Evolutionary conservation across 2,329 filamentous ascomycete genomes (phyloP).

Genomic region (Ophiocordyceps camponoti-leonardi): DNA sequence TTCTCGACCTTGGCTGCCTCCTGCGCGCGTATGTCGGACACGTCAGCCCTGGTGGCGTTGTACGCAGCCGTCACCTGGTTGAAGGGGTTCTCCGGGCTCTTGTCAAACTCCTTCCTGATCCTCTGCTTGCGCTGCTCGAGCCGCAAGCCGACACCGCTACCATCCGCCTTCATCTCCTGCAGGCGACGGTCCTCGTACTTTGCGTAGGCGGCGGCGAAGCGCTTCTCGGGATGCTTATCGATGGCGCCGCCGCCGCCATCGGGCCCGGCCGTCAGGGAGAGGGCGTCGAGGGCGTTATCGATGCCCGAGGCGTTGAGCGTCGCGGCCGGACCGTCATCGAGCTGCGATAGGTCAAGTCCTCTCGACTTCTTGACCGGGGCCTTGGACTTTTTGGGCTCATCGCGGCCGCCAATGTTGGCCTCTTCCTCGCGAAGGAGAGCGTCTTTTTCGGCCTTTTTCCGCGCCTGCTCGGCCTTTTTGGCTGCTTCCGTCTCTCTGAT

Average conservation of each 20-base stretch:
- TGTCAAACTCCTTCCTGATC: constrained; percentile 86
- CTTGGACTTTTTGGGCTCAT: constrained; percentile 50
- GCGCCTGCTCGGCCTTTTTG: constrained; percentile 71
- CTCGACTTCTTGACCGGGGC: constrained; percentile 50
- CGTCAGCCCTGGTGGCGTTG: constrained; percentile 64
- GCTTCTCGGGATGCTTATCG: constrained; percentile 74
- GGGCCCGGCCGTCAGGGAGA: constrained; percentile 44
- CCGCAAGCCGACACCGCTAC: constrained; percentile 52
- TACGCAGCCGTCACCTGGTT: constrained; percentile 66
- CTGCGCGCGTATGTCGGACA: constrained; percentile 43
- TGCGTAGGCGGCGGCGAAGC: constrained; percentile 73
- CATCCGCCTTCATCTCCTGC: constrained; percentile 72
- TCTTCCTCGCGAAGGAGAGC: constrained; percentile 75
- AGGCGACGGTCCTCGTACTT: constrained; percentile 69
- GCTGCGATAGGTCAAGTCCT: constrained; percentile 58
- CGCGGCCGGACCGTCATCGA: constrained; percentile 45
- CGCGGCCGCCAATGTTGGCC: constrained; percentile 37
- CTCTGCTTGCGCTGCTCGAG: constrained; percentile 71
- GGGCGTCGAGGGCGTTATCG: constrained; percentile 81
- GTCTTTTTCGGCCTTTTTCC: constrained; percentile 88
- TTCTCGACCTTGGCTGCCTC: constrained; percentile 63
- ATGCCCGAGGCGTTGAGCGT: constrained; percentile 73
- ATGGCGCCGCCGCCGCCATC: constrained; percentile 53
- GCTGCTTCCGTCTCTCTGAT: constrained; percentile 19
- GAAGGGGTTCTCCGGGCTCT: constrained; percentile 86